Conservation (phyloP, 2,329 filamentous ascomycete species). For the Fonsecaea multimorphosa region DNA sequence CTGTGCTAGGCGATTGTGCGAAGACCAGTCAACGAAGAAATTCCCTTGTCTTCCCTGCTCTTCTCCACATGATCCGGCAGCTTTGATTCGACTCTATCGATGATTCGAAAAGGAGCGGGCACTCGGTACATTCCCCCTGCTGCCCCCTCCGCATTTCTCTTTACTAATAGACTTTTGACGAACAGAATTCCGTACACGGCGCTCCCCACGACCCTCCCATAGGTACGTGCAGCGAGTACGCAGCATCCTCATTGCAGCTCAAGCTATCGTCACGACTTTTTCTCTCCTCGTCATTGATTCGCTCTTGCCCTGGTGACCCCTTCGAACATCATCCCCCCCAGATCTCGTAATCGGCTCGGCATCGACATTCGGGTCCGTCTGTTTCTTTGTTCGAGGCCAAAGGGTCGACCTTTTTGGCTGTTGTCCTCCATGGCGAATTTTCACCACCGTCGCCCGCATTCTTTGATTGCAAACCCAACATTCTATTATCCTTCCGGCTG, state of each 20-base stretch:
- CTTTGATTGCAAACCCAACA: neutral
- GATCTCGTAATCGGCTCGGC: conserved; percentile 15
- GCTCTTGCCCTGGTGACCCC: conserved; percentile 8
- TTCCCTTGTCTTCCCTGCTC: neutral
- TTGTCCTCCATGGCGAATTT: conserved; percentile 2
- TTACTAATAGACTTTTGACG: neutral
- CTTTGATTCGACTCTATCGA: neutral
- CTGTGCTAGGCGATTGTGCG: neutral
- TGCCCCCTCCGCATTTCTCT: neutral
- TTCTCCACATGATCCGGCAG: neutral
- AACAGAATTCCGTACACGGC: neutral
- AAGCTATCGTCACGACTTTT: neutral
- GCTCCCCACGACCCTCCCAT: neutral
- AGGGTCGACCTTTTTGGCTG: neutral
- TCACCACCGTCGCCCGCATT: neutral
- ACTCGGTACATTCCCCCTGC: neutral
- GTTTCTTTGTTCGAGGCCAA: neutral
- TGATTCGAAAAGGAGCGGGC: neutral
- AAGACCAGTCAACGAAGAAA: neutral
- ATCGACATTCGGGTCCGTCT: conserved; percentile 2
- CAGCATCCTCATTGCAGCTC: no score
- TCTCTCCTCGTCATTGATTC: conserved; percentile 11
- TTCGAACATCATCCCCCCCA: conserved; percentile 1
- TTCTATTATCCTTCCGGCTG: neutral
- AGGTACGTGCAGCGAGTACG: no score